Base-by-base conservation (phyloP, 2,329 filamentous ascomycete species). In the Nemania abortiva region DNA sequence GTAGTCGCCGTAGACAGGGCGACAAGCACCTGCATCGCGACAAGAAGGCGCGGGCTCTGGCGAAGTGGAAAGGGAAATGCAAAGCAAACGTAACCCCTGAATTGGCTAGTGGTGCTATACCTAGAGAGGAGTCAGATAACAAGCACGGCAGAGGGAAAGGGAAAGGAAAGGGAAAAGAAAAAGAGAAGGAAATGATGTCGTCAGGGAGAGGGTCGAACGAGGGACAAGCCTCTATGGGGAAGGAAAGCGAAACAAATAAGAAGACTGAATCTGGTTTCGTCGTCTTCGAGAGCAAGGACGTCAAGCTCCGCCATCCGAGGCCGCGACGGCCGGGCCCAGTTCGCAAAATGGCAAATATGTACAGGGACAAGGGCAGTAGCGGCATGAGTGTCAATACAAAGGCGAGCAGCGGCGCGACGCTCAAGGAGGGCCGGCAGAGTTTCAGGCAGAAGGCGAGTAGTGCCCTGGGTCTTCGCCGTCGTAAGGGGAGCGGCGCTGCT, bases 181-280 rank as follows among this genome's bases (percentile, higher is more conserved):
- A 11, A 3, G 34, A 31, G 18, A n/a, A n/a, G 24, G 65, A 39
- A 22, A 27, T n/a, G n/a, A n/a, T n/a, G n/a, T n/a, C n/a, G n/a
- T n/a, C n/a, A n/a, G n/a, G n/a, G n/a, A 53, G n/a, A 45, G 9
- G 18, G 20, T 15, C n/a, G 7, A 54, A 52, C 3, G 45, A 64
- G n/a, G 56, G 49, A 29, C 66, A 13, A 22, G 18, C 31, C 7
- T 50, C 52, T 15, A 29, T 52, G 42, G 47, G 57, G 18, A 29
- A 63, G 54, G 75, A 73, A 24, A 72, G 66, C 15, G 73, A 72
- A 24, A 76, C 76, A 69, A 72, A 70, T 58, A 74, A 74, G 56
- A 77, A 77, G 70, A 78, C 78, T n/a, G 74, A 69, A 27, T 79
- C 77, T 20, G 78, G 78, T n/a, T 79, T 79, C 63, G 74, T 76